phyloP scores from a whole-genome alignment of 257 asterid species.

The Penstemon davidsonii region DNA sequence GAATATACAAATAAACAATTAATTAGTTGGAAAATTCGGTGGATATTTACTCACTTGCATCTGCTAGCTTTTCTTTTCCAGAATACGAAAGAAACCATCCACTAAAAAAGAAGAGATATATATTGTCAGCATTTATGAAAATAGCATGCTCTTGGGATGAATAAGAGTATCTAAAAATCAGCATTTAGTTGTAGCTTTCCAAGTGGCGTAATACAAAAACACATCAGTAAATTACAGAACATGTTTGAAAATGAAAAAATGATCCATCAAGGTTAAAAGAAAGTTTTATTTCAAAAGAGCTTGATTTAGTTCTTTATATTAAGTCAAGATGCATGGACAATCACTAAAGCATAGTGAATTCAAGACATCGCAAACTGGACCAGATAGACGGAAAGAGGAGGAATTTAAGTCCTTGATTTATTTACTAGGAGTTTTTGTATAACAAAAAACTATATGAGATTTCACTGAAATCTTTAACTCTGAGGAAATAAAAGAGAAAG shows the following conservation, averaged over 20 bases:
- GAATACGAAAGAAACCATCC: slow-evolving; percentile 62
- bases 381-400: slow-evolving; percentile 2
- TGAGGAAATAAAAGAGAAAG: slow-evolving; percentile 3
- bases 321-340: background rate
- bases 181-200: slow-evolving; percentile 3
- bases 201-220: slow-evolving; percentile 10
- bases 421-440: slow-evolving; percentile 1
- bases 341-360: background rate
- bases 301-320: background rate
- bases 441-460: background rate
- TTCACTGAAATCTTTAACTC: background rate
- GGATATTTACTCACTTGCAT: slow-evolving; percentile 65
- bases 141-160: background rate
- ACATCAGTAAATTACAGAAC: slow-evolving; percentile 6
- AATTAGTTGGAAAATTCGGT: background rate
- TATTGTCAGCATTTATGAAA: slow-evolving; percentile 35
- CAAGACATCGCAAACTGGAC: slow-evolving; percentile 9
- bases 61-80: slow-evolving; percentile 76
- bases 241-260: background rate
- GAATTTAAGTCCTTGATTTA: slow-evolving; percentile 1
- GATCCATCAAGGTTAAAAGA: background rate
- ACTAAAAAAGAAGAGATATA: slow-evolving; percentile 53
- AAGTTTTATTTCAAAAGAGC: background rate
- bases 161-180: background rate
- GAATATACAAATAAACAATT: background rate